phyloP scores from a whole-genome alignment of 2,329 filamentous ascomycete species.

The Colletotrichum sp. region DNA sequence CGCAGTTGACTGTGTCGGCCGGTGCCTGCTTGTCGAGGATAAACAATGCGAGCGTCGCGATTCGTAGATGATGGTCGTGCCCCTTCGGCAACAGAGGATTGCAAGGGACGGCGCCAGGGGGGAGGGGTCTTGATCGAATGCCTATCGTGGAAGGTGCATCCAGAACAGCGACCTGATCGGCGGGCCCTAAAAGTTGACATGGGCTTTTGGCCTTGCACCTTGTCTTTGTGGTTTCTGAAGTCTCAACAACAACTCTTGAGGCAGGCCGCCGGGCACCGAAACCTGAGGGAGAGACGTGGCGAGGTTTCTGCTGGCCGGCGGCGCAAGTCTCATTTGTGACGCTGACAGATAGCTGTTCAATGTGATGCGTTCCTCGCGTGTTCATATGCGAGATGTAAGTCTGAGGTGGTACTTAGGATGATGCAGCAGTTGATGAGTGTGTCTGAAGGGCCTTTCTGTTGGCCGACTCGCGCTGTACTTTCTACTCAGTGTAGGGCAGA shows the following conservation, averaged over 20 bases:
- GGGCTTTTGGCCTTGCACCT: neutral
- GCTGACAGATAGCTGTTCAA: neutral
- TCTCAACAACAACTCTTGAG: neutral
- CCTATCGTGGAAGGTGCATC: constrained; percentile 16
- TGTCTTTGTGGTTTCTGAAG: neutral
- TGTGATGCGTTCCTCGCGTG: neutral
- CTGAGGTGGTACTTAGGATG: neutral
- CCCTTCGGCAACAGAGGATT: neutral
- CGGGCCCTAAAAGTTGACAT: neutral
- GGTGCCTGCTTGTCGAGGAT: neutral
- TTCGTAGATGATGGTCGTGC: neutral
- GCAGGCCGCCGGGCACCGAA: neutral
- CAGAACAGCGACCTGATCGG: constrained; percentile 1
- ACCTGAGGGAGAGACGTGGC: neutral
- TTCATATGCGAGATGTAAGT: neutral
- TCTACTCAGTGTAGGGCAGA: neutral
- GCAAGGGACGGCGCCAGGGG: neutral
- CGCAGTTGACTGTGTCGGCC: neutral
- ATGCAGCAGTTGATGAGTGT: neutral
- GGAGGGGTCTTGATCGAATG: neutral
- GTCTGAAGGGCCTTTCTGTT: neutral
- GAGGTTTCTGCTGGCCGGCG: neutral
- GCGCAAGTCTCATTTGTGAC: neutral
- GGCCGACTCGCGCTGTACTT: neutral
- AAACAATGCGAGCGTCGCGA: neutral